These are phyloP conservation scores for Tetrapyrgos nigripes DNA, from an alignment of 1,284 basidiomycete genomes.

Conservation along the genomic window DNA sequence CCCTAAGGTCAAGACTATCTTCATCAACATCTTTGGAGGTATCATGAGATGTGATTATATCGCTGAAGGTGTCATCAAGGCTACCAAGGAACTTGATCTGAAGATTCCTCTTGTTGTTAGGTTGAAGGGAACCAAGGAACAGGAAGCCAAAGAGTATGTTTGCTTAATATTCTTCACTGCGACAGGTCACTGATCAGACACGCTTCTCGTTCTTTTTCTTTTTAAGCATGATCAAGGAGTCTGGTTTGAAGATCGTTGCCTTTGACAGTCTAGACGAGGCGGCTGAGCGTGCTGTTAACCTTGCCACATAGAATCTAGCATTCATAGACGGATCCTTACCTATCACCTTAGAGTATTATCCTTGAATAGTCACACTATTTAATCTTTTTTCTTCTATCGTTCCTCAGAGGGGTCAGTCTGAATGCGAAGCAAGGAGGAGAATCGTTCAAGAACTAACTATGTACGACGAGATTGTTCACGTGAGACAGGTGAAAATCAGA, in stretches of 20 bases:
- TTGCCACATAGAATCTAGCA: constrained; percentile 63
- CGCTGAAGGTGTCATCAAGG: constrained; percentile 97
- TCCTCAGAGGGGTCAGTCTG: background rate
- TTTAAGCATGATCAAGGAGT: constrained; percentile 87
- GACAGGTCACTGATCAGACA: too few relatives aligned
- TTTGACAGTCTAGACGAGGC: constrained; percentile 89
- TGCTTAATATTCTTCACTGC: background rate
- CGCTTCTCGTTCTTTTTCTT: constrained; percentile 7
- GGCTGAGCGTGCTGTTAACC: constrained; percentile 83
- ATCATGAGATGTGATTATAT: constrained; percentile 99
- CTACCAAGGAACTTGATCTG: constrained; percentile 90
- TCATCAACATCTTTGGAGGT: constrained; percentile 97
- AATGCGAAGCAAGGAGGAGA: background rate
- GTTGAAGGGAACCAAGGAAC: constrained; percentile 96
- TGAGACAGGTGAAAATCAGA: constrained; percentile 28
- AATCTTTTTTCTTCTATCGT: background rate
- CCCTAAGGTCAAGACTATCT: constrained; percentile 96
- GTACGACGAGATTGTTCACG: constrained; percentile 42
- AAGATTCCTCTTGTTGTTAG: constrained; percentile 92
- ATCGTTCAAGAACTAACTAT: too few relatives aligned
- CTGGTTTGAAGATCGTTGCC: constrained; percentile 91
- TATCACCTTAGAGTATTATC: background rate
- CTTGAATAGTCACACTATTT: constrained; percentile 5
- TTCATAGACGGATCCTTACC: background rate
- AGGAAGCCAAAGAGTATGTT: constrained; percentile 91